These are phyloP conservation scores for Panus rudis DNA, from an alignment of 768 basidiomycete genomes.

Conservation along the genomic window DNA sequence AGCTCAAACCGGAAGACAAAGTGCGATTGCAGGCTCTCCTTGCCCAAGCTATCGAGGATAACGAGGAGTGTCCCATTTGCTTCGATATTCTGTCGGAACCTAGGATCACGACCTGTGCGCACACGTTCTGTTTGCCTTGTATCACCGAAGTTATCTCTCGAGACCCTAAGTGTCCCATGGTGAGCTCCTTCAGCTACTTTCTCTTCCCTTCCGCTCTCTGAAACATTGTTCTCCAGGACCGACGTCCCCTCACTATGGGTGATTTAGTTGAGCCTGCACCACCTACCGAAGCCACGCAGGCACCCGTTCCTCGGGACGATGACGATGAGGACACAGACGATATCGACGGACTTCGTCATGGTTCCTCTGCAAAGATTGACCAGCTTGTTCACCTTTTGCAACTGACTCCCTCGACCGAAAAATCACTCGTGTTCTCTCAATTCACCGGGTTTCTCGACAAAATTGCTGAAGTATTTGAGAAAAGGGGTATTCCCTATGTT, in stretches of 20 bases:
- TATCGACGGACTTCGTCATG: constrained; percentile 30
- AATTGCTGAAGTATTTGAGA: constrained; percentile 65
- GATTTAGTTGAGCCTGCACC: constrained; percentile 60
- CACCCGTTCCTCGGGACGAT: constrained; percentile 31
- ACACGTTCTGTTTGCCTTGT: constrained; percentile 67
- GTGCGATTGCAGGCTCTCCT: constrained; percentile 50
- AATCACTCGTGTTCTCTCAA: constrained; percentile 85
- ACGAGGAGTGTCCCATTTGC: constrained; percentile 78
- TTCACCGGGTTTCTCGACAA: constrained; percentile 84
- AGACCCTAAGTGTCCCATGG: constrained; percentile 81
- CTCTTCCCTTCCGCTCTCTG: neutral
- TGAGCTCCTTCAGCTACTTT: constrained; percentile 19
- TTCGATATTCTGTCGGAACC: constrained; percentile 54
- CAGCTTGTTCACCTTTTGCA: constrained; percentile 69
- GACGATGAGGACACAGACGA: constrained; percentile 33
- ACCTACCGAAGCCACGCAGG: constrained; percentile 64
- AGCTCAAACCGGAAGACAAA: constrained; percentile 48
- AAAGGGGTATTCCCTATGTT: constrained; percentile 64
- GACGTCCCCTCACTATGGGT: constrained; percentile 45
- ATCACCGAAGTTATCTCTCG: constrained; percentile 64
- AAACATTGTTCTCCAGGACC: constrained; percentile 46
- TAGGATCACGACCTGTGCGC: constrained; percentile 67
- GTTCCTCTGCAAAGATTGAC: constrained; percentile 80
- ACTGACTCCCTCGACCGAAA: constrained; percentile 62
- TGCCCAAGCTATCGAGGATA: constrained; percentile 67